Percentiles rank a stretch among this genome's conserved stretches.
Conservation (phyloP, 306 rosid genomes). For the Ziziphus jujuba region DNA sequence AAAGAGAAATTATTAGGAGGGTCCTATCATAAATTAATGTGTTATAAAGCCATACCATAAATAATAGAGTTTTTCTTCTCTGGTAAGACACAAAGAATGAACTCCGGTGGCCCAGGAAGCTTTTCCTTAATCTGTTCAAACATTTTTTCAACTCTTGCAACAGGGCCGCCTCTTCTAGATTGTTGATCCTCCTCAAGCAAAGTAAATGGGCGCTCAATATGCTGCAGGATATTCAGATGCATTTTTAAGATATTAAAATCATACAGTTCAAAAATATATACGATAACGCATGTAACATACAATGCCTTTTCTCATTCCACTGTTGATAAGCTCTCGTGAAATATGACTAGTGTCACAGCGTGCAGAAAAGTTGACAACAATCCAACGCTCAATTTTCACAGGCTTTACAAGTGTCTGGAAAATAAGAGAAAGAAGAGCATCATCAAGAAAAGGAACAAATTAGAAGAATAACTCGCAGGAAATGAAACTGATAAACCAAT, state of each 20-base stretch:
- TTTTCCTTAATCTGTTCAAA: constrained; percentile 55
- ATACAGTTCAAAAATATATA: background rate
- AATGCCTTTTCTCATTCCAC: constrained; percentile 88
- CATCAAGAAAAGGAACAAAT: constrained; percentile 10
- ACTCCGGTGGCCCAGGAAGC: constrained; percentile 50
- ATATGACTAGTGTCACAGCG: constrained; percentile 78
- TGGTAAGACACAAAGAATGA: constrained; percentile 86
- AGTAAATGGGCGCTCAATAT: constrained; percentile 74
- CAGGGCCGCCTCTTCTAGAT: constrained; percentile 53
- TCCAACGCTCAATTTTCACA: constrained; percentile 57
- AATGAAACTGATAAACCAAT: background rate
- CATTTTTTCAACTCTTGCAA: constrained; percentile 85
- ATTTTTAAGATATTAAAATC: constrained; percentile 23
- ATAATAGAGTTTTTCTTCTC: constrained; percentile 75
- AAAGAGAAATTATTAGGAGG: background rate
- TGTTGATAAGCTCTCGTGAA: constrained; percentile 89
- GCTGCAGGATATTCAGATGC: constrained; percentile 42
- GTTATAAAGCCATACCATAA: constrained; percentile 53
- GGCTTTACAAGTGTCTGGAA: constrained; percentile 65
- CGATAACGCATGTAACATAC: constrained; percentile 43
- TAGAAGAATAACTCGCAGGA: background rate
- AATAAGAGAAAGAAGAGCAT: constrained; percentile 14
- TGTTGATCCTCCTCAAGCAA: constrained; percentile 77
- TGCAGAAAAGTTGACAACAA: constrained; percentile 89
- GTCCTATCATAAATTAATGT: background rate